Conservation (phyloP, 2,329 filamentous ascomycete genomes). For the Metarhizium robertsii region DNA sequence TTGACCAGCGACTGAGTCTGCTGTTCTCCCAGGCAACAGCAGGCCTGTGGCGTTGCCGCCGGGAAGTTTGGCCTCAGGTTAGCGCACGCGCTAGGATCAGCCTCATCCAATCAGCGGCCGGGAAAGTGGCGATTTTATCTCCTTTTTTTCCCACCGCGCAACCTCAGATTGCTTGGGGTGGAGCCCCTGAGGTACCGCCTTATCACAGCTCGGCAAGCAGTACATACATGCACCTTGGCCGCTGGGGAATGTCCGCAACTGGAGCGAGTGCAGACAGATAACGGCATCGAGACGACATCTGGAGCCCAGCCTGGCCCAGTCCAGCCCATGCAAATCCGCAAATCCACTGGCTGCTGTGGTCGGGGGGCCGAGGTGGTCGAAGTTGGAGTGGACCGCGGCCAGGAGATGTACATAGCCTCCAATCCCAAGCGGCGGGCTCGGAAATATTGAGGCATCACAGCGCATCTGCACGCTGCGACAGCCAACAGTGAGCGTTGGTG, state of each 20-base stretch:
- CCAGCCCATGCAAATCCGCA: too few relatives aligned
- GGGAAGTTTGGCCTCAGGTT: conserved; percentile 28
- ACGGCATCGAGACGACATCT: too few relatives aligned
- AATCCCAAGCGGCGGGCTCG: background rate
- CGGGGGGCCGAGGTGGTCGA: too few relatives aligned
- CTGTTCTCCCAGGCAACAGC: conserved; percentile 34
- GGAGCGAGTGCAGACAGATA: too few relatives aligned
- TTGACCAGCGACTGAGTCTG: conserved; percentile 28
- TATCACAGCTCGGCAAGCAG: conserved; percentile 19
- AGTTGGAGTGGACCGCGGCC: background rate
- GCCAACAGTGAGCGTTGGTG: background rate
- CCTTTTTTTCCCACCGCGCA: conserved; percentile 22
- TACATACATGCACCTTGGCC: conserved; percentile 10
- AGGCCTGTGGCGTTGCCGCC: conserved; percentile 34
- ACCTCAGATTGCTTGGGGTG: conserved; percentile 21
- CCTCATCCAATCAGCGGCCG: conserved; percentile 28
- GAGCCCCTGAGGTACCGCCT: conserved; percentile 29
- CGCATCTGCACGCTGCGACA: too few relatives aligned
- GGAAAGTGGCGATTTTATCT: conserved; percentile 27
- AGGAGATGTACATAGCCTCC: background rate
- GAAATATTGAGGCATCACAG: too few relatives aligned
- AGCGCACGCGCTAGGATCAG: conserved; percentile 23
- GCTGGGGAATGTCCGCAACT: background rate
- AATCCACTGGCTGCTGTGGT: background rate
- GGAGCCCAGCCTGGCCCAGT: too few relatives aligned